Evolutionary conservation across 2,329 filamentous ascomycete species (phyloP), one percentile per base, ranked within the genome.

Genomic region (Fusarium sp.): DNA sequence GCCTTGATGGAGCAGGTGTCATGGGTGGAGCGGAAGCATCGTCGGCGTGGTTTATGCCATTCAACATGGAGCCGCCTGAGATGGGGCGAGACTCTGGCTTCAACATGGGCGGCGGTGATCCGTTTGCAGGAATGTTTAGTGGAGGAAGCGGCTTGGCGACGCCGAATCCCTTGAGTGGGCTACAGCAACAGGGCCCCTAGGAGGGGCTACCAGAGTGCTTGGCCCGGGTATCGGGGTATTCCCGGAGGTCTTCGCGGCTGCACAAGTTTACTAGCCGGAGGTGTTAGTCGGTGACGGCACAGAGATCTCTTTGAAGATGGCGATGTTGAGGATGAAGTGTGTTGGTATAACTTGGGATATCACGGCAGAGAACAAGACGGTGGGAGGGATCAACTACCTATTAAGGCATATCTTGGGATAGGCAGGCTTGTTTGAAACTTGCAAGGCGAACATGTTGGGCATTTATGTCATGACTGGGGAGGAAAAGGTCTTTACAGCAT

Each of bases 41-140:
- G 60, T 92, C 92, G 62, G 94, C 93, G 6, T 98, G 95, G 94
- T 97, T 97, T 82, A 92, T 97, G 86, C 95, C 95, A 2, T 97
- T 98, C 83, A 97, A 97, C 80, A 91, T 97, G 83, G 94, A 97
- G 68, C 94, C 95, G 23, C 91, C 93, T 0, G 89, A 91, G 67
- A 83, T 90, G 48, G 84, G 85, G 8, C 87, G 88, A 64, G 88
- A 89, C 41, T 73, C 87, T 62, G 82, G 81, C 23, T 78, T 85
- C 32, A 83, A 81, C 9, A 78, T 88, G 72, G 80, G 81, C 27
- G 83, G 83, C 39, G 81, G 87, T 30, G 89, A 90, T 70, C 82
- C 82, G 11, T 90, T 89, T 73, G 83, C 83, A 30, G 82, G 80
- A 32, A 85, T 90, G 78, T 89, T 90, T 77, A 83, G 83, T 5